Percentiles rank a stretch among this genome's conserved stretches.
Conservation (phyloP, 768 basidiomycete genomes). For the Leucocoprinus birnbaumii region DNA sequence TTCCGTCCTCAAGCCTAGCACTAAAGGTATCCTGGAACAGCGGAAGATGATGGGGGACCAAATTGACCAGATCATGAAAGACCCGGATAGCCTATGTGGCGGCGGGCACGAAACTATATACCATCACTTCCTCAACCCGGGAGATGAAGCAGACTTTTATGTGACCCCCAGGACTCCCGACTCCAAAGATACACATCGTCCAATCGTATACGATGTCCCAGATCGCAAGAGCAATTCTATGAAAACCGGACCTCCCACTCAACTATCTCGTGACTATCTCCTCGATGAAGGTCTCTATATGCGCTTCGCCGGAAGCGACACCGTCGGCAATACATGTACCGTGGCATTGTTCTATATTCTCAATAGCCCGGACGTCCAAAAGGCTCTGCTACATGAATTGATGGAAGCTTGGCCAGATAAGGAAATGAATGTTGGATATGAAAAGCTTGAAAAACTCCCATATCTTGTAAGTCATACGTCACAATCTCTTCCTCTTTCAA, state of each 20-base stretch:
- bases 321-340: conserved; percentile 37
- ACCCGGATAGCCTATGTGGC: conserved; percentile 26
- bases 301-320: conserved; percentile 42
- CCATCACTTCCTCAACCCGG: conserved; percentile 31
- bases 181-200: neutral
- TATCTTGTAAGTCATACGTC: conserved; percentile 34
- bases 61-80: conserved; percentile 30
- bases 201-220: conserved; percentile 2
- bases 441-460: conserved; percentile 40
- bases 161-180: neutral
- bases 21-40: conserved; percentile 30
- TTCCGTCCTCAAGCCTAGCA: conserved; percentile 30
- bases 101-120: conserved; percentile 35
- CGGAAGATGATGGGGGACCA: conserved; percentile 30
- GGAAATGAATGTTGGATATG: conserved; percentile 25
- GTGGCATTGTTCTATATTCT: conserved; percentile 35
- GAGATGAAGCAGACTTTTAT: neutral
- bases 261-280: conserved; percentile 30
- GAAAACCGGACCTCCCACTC: conserved; percentile 15
- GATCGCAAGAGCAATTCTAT: conserved; percentile 22
- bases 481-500: conserved; percentile 1
- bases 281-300: conserved; percentile 33
- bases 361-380: conserved; percentile 25
- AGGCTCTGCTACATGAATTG: conserved; percentile 28
- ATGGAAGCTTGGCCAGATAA: conserved; percentile 39